A percentile compares a stretch with the other conserved stretches of the same genome.
Evolutionary conservation across 441 rosid genomes (phyloP).

Genomic region (Euphorbia schlechtendalii): DNA sequence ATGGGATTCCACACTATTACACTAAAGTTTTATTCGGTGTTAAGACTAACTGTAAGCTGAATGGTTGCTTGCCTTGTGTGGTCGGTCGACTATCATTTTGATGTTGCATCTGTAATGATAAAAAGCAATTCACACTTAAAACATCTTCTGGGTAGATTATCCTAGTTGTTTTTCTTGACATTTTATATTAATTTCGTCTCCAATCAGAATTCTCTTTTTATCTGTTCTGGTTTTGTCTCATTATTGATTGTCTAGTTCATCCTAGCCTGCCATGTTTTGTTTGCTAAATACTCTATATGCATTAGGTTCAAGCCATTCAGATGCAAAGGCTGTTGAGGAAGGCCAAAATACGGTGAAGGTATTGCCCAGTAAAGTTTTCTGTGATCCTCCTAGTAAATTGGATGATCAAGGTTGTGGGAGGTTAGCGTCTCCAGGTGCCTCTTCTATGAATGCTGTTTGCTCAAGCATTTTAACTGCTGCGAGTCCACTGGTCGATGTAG

Average conservation of each 20-base stretch:
- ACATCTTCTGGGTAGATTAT: background rate
- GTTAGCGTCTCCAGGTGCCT: constrained; percentile 24
- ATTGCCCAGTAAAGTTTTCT: constrained; percentile 26
- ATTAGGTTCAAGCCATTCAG: constrained; percentile 32
- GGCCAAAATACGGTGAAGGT: constrained; percentile 22
- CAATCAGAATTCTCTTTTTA: background rate
- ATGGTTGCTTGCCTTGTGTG: constrained; percentile 8
- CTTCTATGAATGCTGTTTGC: constrained; percentile 26
- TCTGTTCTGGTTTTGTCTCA: background rate
- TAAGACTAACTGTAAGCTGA: background rate
- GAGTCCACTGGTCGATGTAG: constrained; percentile 21
- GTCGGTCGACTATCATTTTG: constrained; percentile 11
- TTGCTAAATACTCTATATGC: constrained; percentile 19
- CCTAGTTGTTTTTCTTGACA: constrained; percentile 1
- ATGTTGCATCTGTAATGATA: background rate
- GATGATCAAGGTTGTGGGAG: constrained; percentile 33
- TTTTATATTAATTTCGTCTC: background rate
- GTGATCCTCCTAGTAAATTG: constrained; percentile 25
- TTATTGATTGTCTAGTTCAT: background rate
- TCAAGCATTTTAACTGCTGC: constrained; percentile 31
- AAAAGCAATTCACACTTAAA: background rate
- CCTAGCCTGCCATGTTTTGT: constrained; percentile 9
- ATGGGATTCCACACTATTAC: constrained; percentile 1
- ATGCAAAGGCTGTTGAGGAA: constrained; percentile 39
- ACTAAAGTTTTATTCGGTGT: background rate